Base-by-base conservation (phyloP, 495 filamentous ascomycete genomes). In the Neurospora sp. region DNA sequence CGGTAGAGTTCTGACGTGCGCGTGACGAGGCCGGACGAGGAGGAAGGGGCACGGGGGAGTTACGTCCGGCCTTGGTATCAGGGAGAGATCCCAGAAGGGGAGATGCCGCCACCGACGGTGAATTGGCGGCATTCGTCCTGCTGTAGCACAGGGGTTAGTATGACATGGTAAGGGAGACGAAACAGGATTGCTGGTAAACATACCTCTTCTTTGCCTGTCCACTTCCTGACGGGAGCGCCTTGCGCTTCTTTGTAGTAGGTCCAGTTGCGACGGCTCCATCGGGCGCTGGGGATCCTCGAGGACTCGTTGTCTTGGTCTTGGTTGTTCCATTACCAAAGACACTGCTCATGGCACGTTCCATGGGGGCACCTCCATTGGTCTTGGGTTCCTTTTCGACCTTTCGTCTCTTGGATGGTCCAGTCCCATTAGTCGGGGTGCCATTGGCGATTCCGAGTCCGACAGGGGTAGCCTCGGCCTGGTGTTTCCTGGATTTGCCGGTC, bases 181-280 rank as follows among this genome's bases (percentile, higher is more conserved):
- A 48, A 14, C 1, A 31, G 22, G 41, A 4, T 37, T 4, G 37
- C n/a, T 27, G 48, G 48, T 31, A 14, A 71, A 79, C 87, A 77
- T 85, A 91, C 91, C 88, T 93, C 83, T 93, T 94, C 81, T 92
- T 91, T 59, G 87, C 84, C 70, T 86, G 84, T 53, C 86, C 86
- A 45, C 89, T 86, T 16, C 85, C 85, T 4, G 89, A 88, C 16
- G 89, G 88, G 12, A 91, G 87, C 69, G 88, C 85, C 77, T 92
- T 89, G 78, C 92, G 90, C 85, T 93, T 94, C 76, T 86, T 87
- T 4, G 82, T 75, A 41, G 76, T 35, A 35, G 53, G 53, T 16
- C 53, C 53, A 37, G 27, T 17, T 31, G 53, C 0, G 14, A 27
- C 27, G 27, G 53, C 76, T 7, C 80, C 81, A 71, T 94, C 92